These are phyloP conservation scores for Phanerodontia chrysosporium DNA, from an alignment of 768 basidiomycete genomes.

Conservation along the genomic window DNA sequence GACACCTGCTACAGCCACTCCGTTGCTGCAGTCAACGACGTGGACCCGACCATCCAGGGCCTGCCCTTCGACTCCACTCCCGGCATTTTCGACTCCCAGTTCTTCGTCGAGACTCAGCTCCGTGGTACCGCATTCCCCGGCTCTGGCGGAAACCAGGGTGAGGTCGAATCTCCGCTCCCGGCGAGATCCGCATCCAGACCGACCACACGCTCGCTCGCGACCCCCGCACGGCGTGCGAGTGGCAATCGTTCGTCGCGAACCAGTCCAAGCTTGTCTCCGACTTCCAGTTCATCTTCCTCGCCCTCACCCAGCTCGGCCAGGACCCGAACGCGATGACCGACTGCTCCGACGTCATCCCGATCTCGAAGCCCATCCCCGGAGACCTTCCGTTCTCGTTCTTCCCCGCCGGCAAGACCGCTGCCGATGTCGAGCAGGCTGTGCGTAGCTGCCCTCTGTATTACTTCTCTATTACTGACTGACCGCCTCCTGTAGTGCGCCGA, in stretches of 20 bases:
- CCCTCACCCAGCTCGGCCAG: constrained; percentile 19
- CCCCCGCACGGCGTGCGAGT: constrained; percentile 14
- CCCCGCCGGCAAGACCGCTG: constrained; percentile 20
- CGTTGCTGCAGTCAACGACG: constrained; percentile 23
- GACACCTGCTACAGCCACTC: constrained; percentile 11
- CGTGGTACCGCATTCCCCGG: constrained; percentile 19
- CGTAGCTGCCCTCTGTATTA: neutral
- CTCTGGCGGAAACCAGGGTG: constrained; percentile 17
- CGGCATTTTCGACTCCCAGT: constrained; percentile 8
- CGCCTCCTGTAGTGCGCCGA: constrained; percentile 15
- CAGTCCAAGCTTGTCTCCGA: constrained; percentile 15
- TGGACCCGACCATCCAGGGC: constrained; percentile 21
- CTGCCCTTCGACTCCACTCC: constrained; percentile 13
- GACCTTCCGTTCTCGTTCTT: constrained; percentile 6
- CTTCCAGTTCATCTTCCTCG: constrained; percentile 19
- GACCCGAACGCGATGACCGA: constrained; percentile 16
- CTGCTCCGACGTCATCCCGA: constrained; percentile 25
- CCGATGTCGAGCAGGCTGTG: constrained; percentile 25
- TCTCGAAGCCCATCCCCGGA: constrained; percentile 8
- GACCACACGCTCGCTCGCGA: constrained; percentile 15
- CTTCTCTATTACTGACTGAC: neutral
- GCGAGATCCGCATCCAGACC: constrained; percentile 25
- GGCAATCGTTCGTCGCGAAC: constrained; percentile 18
- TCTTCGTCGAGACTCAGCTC: constrained; percentile 16
- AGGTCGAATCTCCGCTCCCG: constrained; percentile 19